Base-by-base conservation (phyloP, 2,329 filamentous ascomycete genomes). In the Colletotrichum trifolii region DNA sequence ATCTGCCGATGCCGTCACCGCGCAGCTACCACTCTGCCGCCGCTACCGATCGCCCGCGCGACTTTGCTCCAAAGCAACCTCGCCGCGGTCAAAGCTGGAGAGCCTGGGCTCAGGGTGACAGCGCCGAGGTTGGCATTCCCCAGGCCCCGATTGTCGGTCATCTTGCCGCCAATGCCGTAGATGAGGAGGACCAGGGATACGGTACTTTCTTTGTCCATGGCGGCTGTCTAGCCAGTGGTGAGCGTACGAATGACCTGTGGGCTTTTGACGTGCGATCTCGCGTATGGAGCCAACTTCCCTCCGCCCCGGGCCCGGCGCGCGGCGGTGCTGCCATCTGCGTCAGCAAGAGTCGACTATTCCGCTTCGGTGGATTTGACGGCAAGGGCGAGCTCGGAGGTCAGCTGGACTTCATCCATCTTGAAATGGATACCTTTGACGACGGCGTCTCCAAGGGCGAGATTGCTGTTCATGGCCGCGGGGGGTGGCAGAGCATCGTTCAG, bases 321-420 rank as follows among this genome's bases (percentile, higher is more conserved):
- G 88, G 89, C 25, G 92, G 91, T 2, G 80, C 91, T 0, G 86
- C 87, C 4, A 87, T 96, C 34, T 87, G 89, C 1, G 84, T 89
- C 56, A 83, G 83, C 48, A 83, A 85, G 58, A 87, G 86, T 33
- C 85, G 87, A 33, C 75, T 97, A 7, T 96, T 90, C 77, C 85
- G 93, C 35, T 94, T 93, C 80, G 92, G 93, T 67, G 93, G 93
- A 0, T 95, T 90, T 70, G 91, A 95, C 74, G 92, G 91, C 0
- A 80, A 83, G 48, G 79, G 73, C 0, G 91, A 94, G 71, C 81
- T 92, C 52, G 92, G 92, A 13, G 92, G 91, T 0, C 83, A 84
- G 64, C 73, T 97, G 11, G 92, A 96, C 72, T 84, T 91, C 63
- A 73, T 90, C 15, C 82, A 85, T 59, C 81, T 90, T 9, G 82